Percentiles rank a stretch among this genome's conserved stretches.
These are phyloP conservation scores for Raffaelea arxii DNA, from an alignment of 2,329 filamentous ascomycete species.

Conservation along the genomic window DNA sequence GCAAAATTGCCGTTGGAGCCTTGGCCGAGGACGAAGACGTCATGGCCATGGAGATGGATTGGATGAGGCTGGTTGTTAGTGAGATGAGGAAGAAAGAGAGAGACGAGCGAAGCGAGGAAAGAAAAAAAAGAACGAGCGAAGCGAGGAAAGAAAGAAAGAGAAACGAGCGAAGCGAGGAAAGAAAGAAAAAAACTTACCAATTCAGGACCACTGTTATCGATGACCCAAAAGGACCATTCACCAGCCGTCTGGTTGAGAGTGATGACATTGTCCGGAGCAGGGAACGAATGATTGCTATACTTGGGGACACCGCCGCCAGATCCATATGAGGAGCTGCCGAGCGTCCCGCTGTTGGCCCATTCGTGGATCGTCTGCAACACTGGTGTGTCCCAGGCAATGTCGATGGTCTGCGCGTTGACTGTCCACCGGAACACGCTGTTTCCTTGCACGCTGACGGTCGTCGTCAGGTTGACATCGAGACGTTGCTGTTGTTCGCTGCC, in stretches of 20 bases:
- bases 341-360: too few species aligned
- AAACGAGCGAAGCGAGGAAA: too few species aligned
- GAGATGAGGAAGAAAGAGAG: background rate
- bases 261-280: conserved; percentile 2
- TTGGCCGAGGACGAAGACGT: conserved; percentile 26
- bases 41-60: conserved; percentile 32
- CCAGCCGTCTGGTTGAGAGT: conserved; percentile 14
- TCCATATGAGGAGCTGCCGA: background rate
- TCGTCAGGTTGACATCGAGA: conserved; percentile 30
- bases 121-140: too few species aligned
- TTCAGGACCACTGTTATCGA: conserved; percentile 18
- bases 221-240: conserved; percentile 24
- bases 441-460: conserved; percentile 27
- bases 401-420: conserved; percentile 18
- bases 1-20: conserved; percentile 4
- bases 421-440: conserved; percentile 18
- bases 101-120: too few species aligned
- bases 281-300: conserved; percentile 11
- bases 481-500: too few species aligned
- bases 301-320: background rate
- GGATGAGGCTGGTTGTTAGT: conserved; percentile 20
- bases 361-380: conserved; percentile 21
- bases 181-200: conserved; percentile 1
- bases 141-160: conserved; percentile 12
- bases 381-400: conserved; percentile 25